Conservation (phyloP, 2,329 filamentous ascomycete genomes). For the Tolypocladium endophyticum region DNA sequence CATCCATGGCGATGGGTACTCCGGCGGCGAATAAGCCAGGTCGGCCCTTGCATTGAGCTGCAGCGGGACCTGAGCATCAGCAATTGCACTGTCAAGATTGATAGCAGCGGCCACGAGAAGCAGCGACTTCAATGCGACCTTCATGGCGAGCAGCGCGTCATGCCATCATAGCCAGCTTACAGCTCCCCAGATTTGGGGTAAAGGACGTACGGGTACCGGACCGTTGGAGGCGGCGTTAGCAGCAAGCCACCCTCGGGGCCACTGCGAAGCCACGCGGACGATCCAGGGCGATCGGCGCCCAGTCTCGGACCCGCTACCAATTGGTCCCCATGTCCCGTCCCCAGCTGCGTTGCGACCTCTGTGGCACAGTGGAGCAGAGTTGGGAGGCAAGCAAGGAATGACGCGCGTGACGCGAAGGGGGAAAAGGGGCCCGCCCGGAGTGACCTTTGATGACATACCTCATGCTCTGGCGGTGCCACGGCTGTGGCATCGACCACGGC, state of each 20-base stretch:
- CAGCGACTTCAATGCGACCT: conserved; percentile 1
- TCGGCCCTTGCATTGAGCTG: conserved; percentile 9
- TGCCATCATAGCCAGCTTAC: not conserved
- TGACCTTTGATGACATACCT: not conserved
- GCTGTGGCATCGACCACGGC: conserved; percentile 16
- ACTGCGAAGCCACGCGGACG: not conserved
- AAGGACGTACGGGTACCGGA: not conserved
- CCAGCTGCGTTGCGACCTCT: not conserved
- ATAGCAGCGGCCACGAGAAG: conserved; percentile 2
- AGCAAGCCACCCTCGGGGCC: not conserved
- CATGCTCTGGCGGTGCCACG: not conserved
- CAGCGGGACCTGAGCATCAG: conserved; percentile 11
- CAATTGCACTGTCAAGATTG: conserved; percentile 2
- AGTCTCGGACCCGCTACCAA: not conserved
- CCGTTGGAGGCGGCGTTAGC: not conserved
- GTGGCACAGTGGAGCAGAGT: not conserved
- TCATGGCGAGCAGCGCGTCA: not conserved
- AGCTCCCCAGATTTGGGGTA: not conserved
- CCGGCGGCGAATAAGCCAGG: conserved; percentile 40
- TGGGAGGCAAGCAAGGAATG: not conserved
- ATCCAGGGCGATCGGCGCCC: not conserved
- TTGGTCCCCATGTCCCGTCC: not conserved
- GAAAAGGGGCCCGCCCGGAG: not conserved
- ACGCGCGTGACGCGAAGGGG: not conserved
- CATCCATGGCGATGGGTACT: conserved; percentile 84